Percentiles rank a stretch among this genome's conserved stretches.
Evolutionary conservation across 2,329 filamentous ascomycete species (phyloP).

Genomic region (Colletotrichum liriopes): DNA sequence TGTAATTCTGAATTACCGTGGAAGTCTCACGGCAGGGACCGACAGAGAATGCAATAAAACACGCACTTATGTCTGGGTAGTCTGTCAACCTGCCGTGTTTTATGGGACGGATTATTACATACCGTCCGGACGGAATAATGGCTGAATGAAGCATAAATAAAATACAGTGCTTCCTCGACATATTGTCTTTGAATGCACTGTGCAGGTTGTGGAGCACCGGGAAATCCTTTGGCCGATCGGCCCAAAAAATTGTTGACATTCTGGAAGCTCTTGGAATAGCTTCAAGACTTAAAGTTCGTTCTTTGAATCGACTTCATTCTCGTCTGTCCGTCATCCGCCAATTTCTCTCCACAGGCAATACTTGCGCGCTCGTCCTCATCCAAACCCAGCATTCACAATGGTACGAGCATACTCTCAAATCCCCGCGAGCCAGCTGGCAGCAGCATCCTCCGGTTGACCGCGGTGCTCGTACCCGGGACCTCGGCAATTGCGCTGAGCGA

Average conservation of each 20-base stretch:
- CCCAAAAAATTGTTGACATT: slow-evolving; percentile 56
- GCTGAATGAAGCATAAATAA: background rate
- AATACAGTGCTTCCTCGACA: background rate
- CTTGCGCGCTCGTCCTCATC: slow-evolving; percentile 4
- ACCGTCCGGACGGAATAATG: background rate
- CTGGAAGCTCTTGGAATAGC: slow-evolving; percentile 59
- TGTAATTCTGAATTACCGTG: background rate
- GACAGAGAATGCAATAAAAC: background rate
- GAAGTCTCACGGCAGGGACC: too few relatives aligned
- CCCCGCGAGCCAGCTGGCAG: background rate
- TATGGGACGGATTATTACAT: background rate
- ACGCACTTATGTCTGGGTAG: background rate
- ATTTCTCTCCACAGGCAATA: slow-evolving; percentile 49
- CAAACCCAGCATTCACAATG: slow-evolving; percentile 45
- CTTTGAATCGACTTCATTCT: slow-evolving; percentile 44
- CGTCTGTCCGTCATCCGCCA: slow-evolving; percentile 32
- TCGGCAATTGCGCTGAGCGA: background rate
- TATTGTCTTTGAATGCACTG: background rate
- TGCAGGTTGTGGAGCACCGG: slow-evolving; percentile 25
- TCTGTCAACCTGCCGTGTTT: background rate
- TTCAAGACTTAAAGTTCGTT: slow-evolving; percentile 51
- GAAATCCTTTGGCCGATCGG: slow-evolving; percentile 43
- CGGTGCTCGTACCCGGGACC: background rate
- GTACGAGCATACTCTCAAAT: slow-evolving; percentile 38
- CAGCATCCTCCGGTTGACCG: background rate